A percentile compares a stretch with the other conserved stretches of the same genome.
Evolutionary conservation across 2,329 filamentous ascomycete species (phyloP).

Genomic region (Fonsecaea pedrosoi): DNA sequence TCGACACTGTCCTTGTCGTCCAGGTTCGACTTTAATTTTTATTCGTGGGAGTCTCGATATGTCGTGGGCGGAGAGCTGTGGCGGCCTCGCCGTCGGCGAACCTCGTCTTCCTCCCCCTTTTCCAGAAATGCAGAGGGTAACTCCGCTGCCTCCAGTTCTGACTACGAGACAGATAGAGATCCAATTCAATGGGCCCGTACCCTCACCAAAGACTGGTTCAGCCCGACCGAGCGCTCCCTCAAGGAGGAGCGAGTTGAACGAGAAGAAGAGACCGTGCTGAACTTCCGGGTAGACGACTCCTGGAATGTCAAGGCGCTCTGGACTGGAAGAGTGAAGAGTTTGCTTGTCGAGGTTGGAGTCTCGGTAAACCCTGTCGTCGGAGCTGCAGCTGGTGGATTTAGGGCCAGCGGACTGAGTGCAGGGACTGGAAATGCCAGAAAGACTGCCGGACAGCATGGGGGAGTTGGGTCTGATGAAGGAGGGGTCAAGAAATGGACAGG

Average conservation of each 20-base stretch:
- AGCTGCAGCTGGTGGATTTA: constrained; percentile 10
- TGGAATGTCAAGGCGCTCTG: constrained; percentile 85
- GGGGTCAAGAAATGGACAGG: constrained; percentile 38
- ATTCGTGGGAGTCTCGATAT: constrained; percentile 96
- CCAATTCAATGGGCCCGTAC: constrained; percentile 54
- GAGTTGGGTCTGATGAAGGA: not conserved
- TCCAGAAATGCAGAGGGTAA: not conserved
- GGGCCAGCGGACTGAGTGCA: not conserved
- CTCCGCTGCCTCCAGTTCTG: not conserved
- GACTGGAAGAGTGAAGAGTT: constrained; percentile 90
- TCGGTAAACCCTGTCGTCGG: constrained; percentile 68
- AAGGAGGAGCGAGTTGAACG: constrained; percentile 65
- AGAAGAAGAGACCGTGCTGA: constrained; percentile 83
- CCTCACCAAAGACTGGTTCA: constrained; percentile 43
- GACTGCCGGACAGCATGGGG: not conserved
- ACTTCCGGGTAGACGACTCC: constrained; percentile 87
- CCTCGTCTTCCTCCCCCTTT: constrained; percentile 48
- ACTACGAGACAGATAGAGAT: constrained; percentile 40
- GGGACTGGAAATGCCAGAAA: not conserved
- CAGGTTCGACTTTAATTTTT: constrained; percentile 95
- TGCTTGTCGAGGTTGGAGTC: constrained; percentile 89
- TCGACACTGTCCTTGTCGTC: constrained; percentile 83
- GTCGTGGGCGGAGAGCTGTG: constrained; percentile 92
- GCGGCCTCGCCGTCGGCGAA: constrained; percentile 62
- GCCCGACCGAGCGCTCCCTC: constrained; percentile 43